Conservation (phyloP, 192 early-diverging fungal species). For the Gonapodya sp. region DNA sequence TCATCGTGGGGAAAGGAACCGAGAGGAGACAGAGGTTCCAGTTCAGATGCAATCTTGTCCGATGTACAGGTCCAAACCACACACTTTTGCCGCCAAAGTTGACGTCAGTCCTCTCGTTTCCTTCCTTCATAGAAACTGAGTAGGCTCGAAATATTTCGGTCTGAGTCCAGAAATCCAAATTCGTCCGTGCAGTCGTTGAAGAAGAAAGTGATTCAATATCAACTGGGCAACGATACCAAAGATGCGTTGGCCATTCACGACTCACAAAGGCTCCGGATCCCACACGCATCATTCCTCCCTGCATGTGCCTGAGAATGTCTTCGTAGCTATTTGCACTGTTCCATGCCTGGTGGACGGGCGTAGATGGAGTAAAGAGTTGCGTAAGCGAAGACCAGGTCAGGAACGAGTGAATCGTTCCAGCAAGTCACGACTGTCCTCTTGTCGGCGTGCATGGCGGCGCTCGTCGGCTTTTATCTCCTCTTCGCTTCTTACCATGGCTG, state of each 20-base stretch:
- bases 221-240: too few species aligned
- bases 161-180: background rate
- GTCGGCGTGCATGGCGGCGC: too few species aligned
- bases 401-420: background rate
- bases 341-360: background rate
- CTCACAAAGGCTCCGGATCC: background rate
- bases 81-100: slow-evolving; percentile 77
- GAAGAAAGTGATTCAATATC: background rate
- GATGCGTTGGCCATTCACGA: background rate
- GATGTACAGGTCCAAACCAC: background rate
- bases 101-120: slow-evolving; percentile 59
- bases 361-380: background rate
- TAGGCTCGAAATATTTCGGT: slow-evolving; percentile 22
- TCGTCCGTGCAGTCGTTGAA: too few species aligned
- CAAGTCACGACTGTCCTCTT: too few species aligned
- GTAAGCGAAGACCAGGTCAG: background rate
- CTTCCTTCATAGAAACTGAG: slow-evolving; percentile 61
- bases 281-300: slow-evolving; percentile 3
- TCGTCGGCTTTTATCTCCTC: too few species aligned
- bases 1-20: too few species aligned
- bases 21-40: too few species aligned
- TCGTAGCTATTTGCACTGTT: background rate
- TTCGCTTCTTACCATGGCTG: too few species aligned
- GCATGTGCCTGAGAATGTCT: background rate
- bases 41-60: too few species aligned